phyloP scores from a whole-genome alignment of 345 rosid species.

The Arabis hirsuta region DNA sequence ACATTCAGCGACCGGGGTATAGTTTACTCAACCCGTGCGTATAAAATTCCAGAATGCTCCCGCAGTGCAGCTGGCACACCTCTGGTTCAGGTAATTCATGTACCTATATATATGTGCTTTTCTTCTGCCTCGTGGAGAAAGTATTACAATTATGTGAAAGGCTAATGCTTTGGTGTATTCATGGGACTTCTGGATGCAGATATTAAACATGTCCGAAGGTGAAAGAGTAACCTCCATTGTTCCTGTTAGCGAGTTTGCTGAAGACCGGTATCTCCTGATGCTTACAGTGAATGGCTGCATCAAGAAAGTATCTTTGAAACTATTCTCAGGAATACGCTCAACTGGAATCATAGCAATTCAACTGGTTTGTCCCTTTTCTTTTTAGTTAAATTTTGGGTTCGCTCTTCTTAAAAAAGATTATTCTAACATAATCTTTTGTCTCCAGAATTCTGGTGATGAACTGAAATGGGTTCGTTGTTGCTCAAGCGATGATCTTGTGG shows the following conservation, averaged over 20 bases:
- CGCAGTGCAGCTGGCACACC: conserved; percentile 95
- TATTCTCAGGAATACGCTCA: conserved; percentile 87
- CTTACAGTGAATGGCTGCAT: conserved; percentile 95
- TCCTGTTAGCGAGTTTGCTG: conserved; percentile 84
- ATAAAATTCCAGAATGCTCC: conserved; percentile 90
- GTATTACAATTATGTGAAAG: conserved; percentile 2
- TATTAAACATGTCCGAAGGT: conserved; percentile 82
- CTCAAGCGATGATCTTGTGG: conserved; percentile 84
- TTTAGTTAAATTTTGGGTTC: conserved; percentile 4
- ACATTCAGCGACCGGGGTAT: conserved; percentile 79
- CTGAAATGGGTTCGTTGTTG: conserved; percentile 94
- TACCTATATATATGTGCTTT: conserved; percentile 11
- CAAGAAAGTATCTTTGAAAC: conserved; percentile 86
- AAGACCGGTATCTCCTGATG: conserved; percentile 85
- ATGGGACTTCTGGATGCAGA: conserved; percentile 52
- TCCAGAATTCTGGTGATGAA: conserved; percentile 91
- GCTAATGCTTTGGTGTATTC: conserved; percentile 20
- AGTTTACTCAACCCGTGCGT: conserved; percentile 92
- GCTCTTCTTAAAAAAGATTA: neutral
- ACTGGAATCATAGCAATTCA: conserved; percentile 97
- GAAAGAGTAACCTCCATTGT: conserved; percentile 97
- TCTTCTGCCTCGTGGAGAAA: conserved; percentile 2
- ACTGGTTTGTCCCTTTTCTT: conserved; percentile 62
- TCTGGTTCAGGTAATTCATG: conserved; percentile 70
- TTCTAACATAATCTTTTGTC: conserved; percentile 27